Base-by-base conservation (phyloP, 1,139 yeast genomes). In the Nakaseomyces kungkrabaensis region DNA sequence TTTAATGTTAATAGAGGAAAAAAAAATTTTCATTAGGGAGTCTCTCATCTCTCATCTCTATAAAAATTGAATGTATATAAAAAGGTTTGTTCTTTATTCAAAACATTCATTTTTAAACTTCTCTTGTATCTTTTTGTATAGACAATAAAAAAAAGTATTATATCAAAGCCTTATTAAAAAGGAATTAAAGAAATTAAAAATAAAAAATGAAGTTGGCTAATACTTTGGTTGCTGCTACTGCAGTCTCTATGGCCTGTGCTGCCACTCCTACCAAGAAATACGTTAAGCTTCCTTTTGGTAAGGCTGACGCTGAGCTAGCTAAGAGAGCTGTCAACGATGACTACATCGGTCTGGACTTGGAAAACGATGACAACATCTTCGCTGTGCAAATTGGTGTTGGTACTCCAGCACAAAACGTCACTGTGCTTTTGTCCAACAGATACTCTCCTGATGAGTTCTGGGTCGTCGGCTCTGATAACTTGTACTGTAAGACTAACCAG, bases 381-480 rank as follows among this genome's bases (percentile, higher is more conserved):
- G 57, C 66, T 1, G 62, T 61, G 7, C 52, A 59, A 5, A 49
- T 64, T 27, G 52, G 50, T 5, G 56, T 83, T 22, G 90, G 92
- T 3, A 74, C 85, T 1, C 73, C 79, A 7, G 61, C 69, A 0
- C 81, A 78, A 56, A 62, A 70, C 8, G 73, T 82, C 33, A 69
- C 70, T 6, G 38, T 36, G 38, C 80, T 81, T 1, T 68, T 81
- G 54, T 65, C 84, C 24, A 90, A 84, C 59, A 83, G 90, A 4
- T 90, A 89, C 1, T 81, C 87, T 1, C 74, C 85, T 4, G 89
- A 83, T 62, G 25, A 36, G 25, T 67, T 83, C 52, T 84, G 90
- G 90, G 78, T 82, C 22, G 55, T 58, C 26, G 59, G 62, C 9
- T 50, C 59, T 7, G 47, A 55, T 13, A 60, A 60, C 47, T 61